Evolutionary conservation across 148 eudicot species (phyloP).

Genomic region (Persicaria maculosa): DNA sequence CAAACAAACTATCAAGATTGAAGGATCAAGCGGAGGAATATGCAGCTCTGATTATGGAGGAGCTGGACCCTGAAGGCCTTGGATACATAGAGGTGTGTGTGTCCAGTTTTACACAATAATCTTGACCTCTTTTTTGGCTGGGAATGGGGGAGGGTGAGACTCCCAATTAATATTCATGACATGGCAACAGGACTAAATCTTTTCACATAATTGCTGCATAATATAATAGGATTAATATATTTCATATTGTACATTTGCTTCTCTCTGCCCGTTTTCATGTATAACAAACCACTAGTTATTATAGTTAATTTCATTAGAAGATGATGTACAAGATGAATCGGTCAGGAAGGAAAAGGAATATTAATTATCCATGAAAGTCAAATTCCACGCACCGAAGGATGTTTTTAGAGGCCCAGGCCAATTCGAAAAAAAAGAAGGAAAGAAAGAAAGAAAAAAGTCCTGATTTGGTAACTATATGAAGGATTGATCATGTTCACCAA

Average conservation of each 20-base stretch:
- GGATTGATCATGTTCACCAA: neutral
- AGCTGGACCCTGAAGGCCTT: conserved; percentile 81
- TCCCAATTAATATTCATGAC: too few species aligned
- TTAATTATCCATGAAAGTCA: neutral
- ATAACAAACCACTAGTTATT: too few species aligned
- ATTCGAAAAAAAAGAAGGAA: neutral
- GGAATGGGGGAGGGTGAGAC: too few species aligned
- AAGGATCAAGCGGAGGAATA: conserved; percentile 93
- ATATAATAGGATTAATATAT: too few species aligned
- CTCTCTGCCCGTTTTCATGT: too few species aligned
- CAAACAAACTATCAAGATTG: conserved; percentile 71
- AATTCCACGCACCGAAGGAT: neutral
- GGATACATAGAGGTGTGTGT: conserved; percentile 89
- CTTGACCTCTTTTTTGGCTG: too few species aligned
- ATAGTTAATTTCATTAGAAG: too few species aligned
- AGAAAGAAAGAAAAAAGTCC: neutral
- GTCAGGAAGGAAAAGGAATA: too few species aligned
- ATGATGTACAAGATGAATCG: too few species aligned
- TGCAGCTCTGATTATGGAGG: conserved; percentile 97
- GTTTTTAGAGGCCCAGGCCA: neutral
- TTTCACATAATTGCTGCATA: too few species aligned
- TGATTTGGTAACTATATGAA: neutral
- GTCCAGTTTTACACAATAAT: neutral
- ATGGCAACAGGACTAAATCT: too few species aligned
- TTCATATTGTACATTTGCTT: too few species aligned